These are phyloP conservation scores for Pseudozyma tsukubaensis DNA, from an alignment of 1,284 basidiomycete species.

Conservation along the genomic window DNA sequence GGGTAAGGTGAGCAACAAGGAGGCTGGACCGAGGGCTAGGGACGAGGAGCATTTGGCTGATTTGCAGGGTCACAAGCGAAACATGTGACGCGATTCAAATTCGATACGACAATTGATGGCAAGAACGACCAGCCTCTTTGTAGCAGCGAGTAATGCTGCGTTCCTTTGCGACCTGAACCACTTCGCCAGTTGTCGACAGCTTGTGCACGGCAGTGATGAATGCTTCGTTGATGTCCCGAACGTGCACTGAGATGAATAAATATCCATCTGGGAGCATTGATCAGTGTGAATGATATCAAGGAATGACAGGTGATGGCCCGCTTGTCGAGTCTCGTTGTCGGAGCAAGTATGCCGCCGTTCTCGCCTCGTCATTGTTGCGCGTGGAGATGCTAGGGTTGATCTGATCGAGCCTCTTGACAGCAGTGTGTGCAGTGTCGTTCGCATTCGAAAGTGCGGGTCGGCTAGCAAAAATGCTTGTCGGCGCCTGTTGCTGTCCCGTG, in stretches of 20 bases:
- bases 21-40: slow-evolving; percentile 4
- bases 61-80: slow-evolving; percentile 19
- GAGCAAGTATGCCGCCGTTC: slow-evolving; percentile 23
- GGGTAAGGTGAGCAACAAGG: neutral
- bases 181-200: too few relatives aligned
- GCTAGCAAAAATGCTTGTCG: slow-evolving; percentile 30
- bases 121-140: neutral
- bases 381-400: neutral
- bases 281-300: neutral
- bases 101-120: neutral
- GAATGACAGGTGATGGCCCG: neutral
- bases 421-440: neutral
- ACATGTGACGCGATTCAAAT: slow-evolving; percentile 1
- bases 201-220: too few relatives aligned
- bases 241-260: neutral
- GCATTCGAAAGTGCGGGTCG: neutral
- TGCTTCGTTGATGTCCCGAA: neutral
- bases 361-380: slow-evolving; percentile 32
- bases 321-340: slow-evolving; percentile 13
- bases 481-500: neutral
- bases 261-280: neutral
- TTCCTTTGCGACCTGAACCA: too few relatives aligned
- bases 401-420: neutral
- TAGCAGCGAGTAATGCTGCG: neutral
- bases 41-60: slow-evolving; percentile 14